Percentiles rank a stretch among this genome's conserved stretches.
phyloP scores from a whole-genome alignment of 1,139 yeast genomes.

The Yamadazyma songkhlaensis region DNA sequence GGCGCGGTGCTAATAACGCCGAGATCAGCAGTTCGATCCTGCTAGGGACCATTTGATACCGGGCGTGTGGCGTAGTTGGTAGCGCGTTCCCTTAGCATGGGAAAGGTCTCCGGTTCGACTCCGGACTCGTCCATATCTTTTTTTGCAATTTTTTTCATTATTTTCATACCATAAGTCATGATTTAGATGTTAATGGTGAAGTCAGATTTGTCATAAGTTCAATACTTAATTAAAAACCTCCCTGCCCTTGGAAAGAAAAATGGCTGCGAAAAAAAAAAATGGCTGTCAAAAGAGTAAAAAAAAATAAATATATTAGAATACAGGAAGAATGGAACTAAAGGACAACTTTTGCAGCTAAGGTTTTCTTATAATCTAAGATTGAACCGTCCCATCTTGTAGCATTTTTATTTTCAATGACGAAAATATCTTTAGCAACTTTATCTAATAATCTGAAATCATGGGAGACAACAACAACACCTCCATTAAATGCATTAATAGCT shows the following conservation, averaged over 20 bases:
- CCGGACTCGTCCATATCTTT: conserved; percentile 76
- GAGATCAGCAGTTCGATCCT: conserved; percentile 85
- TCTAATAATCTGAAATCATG: conserved; percentile 99
- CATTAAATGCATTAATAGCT: conserved; percentile 89
- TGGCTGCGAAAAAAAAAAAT: too few species aligned
- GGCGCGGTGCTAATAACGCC: conserved; percentile 91
- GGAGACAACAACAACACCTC: conserved; percentile 98
- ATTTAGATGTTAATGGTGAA: too few species aligned
- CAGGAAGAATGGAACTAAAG: conserved; percentile 43
- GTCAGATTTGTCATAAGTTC: too few species aligned
- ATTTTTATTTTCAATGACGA: conserved; percentile 89
- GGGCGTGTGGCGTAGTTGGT: conserved; percentile 95
- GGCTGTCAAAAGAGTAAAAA: background rate
- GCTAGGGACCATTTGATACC: conserved; percentile 62
- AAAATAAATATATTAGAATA: conserved; percentile 41
- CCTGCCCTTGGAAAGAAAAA: too few species aligned
- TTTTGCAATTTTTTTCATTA: conserved; percentile 5
- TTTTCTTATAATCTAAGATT: conserved; percentile 88
- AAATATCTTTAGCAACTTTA: conserved; percentile 96
- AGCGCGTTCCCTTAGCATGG: conserved; percentile 92
- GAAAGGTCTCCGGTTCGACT: conserved; percentile 90
- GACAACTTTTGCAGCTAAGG: conserved; percentile 85
- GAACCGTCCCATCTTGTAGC: conserved; percentile 96
- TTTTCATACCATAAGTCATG: too few species aligned
- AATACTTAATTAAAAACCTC: too few species aligned